phyloP scores from a whole-genome alignment of 164 flowering plant species.

The Stephania cephalantha region DNA sequence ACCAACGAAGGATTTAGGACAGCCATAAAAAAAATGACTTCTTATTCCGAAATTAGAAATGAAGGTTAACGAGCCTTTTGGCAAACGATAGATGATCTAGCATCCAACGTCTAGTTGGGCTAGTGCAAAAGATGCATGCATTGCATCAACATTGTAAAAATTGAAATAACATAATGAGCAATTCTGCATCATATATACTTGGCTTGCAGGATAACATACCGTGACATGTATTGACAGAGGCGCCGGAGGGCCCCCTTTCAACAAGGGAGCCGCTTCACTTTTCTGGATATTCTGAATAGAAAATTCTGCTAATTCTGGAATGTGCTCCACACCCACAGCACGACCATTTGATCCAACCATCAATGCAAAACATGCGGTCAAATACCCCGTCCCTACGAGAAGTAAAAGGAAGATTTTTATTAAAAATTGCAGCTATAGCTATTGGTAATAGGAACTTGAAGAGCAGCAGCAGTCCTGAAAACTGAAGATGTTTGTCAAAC shows the following conservation, averaged over 20 bases:
- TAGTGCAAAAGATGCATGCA: background rate
- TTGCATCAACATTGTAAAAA: background rate
- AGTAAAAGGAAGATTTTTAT: background rate
- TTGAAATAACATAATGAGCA: background rate
- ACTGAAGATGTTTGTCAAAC: background rate
- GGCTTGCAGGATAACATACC: slow-evolving; percentile 44
- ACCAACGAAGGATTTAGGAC: background rate
- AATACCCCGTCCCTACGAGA: slow-evolving; percentile 79
- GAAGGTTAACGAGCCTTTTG: background rate
- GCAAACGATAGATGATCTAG: background rate
- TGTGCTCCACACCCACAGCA: slow-evolving; percentile 92
- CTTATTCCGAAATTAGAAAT: background rate
- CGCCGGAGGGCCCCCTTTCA: slow-evolving; percentile 62
- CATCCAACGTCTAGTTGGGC: background rate
- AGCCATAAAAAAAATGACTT: too few relatives aligned
- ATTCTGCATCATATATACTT: background rate
- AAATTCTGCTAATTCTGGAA: slow-evolving; percentile 63
- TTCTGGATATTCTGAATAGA: slow-evolving; percentile 63
- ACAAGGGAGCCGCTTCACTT: slow-evolving; percentile 62
- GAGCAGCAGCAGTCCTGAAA: background rate
- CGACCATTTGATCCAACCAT: slow-evolving; percentile 93
- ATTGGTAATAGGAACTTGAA: background rate
- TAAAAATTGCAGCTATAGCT: background rate
- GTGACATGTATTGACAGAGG: slow-evolving; percentile 60
- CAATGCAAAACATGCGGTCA: slow-evolving; percentile 91